Percentiles rank a stretch among this genome's conserved stretches.
Conservation (phyloP, 2,329 filamentous ascomycete genomes). For the Basipetospora chlamydospora region DNA sequence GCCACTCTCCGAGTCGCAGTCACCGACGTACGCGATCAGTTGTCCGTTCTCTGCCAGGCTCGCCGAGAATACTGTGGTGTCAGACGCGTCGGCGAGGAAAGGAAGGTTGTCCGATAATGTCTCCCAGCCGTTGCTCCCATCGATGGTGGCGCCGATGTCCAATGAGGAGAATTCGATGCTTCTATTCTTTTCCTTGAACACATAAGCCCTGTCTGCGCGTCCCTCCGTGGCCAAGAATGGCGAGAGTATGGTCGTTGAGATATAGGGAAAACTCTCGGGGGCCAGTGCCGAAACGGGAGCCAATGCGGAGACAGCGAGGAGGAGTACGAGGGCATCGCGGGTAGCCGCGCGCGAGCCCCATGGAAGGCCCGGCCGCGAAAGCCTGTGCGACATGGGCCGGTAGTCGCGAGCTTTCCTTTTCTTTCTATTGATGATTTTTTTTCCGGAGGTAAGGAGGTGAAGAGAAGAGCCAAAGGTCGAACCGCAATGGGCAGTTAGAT, state of each 20-base stretch:
- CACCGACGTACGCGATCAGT: conserved; percentile 59
- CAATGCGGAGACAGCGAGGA: background rate
- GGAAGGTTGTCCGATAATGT: conserved; percentile 43
- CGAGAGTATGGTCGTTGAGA: conserved; percentile 58
- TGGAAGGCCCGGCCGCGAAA: background rate
- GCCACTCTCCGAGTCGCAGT: conserved; percentile 42
- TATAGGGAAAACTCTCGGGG: conserved; percentile 51
- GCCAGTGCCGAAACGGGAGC: conserved; percentile 8
- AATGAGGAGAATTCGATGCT: conserved; percentile 45
- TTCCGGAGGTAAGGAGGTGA: no score
- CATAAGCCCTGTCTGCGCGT: conserved; percentile 44
- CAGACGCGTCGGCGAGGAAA: conserved; percentile 38
- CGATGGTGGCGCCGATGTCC: conserved; percentile 35
- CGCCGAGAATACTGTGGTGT: conserved; percentile 48
- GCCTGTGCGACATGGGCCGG: conserved; percentile 2
- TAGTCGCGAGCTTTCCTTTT: background rate
- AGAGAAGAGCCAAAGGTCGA: no score
- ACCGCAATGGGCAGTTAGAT: no score
- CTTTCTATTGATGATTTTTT: background rate
- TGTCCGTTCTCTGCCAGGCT: conserved; percentile 52
- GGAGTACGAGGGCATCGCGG: background rate
- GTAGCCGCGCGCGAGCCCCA: background rate
- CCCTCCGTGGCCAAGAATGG: conserved; percentile 27
- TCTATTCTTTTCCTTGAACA: conserved; percentile 42
- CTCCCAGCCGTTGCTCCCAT: conserved; percentile 22